Base-by-base conservation (phyloP, 805 yeast genomes). In the Candida patagonica region DNA sequence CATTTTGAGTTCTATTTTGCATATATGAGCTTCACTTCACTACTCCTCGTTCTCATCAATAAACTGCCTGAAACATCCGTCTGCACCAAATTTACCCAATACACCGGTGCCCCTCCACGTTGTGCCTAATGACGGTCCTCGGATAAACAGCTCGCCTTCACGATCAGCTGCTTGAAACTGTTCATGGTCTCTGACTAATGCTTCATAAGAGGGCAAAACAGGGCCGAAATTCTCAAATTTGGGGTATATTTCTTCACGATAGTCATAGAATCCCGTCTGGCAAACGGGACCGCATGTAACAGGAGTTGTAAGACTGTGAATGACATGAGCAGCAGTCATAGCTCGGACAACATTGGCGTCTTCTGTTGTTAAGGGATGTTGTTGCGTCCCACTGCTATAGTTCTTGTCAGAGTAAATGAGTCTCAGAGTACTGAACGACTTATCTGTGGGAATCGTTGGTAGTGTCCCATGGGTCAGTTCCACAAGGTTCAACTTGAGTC, bases 281-380 rank as follows among this genome's bases (percentile, higher is more conserved):
- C 59, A 44, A 5, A 64, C 26, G 5, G 67, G 63, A 13, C 62
- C 50, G 5, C 51, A 52, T 20, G 52, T 41, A 1, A 34, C 31
- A 2, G 65, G 59, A 12, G 50, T 42, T 19, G 49, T 44, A 8
- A 63, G 42, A 1, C 61, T 48, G 35, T 59, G 64, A 9, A 63
- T 35, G 17, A 63, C 46, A 30, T 54, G 55, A 1, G 64, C 42
- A 5, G 67, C 68, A 3, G 60, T 41, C 12, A 61, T 51, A 3
- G 60, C 59, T 10, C 67, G 44, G 6, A 59, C 42, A 3, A 26
- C 39, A 7, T 49, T 43, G 8, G 54, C 38, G 6, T 56, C 53
- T 6, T 41, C 38, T 1, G 60, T 42, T 7, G 54, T 42, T 26
- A 57, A 42, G 5, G 43, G 35, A 6, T 42, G 45, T n/a, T n/a